Percentiles rank a stretch among this genome's conserved stretches.
Conservation (phyloP, 257 asterid genomes). For the Rehmannia glutinosa region DNA sequence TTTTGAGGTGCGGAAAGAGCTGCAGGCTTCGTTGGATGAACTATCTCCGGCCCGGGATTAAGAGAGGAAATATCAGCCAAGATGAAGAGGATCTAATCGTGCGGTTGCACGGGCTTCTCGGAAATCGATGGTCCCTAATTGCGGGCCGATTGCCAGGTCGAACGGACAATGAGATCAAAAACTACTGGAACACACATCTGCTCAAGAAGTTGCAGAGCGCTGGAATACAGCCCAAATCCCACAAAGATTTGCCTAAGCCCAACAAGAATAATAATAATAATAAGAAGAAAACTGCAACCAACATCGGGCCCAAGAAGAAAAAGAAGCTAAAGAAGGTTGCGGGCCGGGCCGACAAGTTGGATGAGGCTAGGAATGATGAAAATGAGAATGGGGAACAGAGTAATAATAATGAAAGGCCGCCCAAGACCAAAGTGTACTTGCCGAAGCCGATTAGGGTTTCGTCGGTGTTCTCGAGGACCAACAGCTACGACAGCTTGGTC, state of each 20-base stretch:
- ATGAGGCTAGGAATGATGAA: neutral
- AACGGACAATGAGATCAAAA: constrained; percentile 77
- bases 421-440: constrained; percentile 25
- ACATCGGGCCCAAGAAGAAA: neutral
- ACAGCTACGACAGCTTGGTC: constrained; percentile 34
- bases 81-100: constrained; percentile 72
- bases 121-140: constrained; percentile 78
- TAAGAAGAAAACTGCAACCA: neutral
- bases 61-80: constrained; percentile 51
- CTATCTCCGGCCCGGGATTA: constrained; percentile 68
- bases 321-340: neutral
- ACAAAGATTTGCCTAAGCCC: neutral
- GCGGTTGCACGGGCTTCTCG: constrained; percentile 56
- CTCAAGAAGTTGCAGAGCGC: constrained; percentile 37
- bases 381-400: neutral
- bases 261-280: neutral
- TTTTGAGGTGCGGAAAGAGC: constrained; percentile 77
- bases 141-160: constrained; percentile 79
- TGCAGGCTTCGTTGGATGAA: constrained; percentile 80
- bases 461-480: constrained; percentile 26
- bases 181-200: constrained; percentile 67
- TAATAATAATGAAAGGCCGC: too few species aligned
- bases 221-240: constrained; percentile 21
- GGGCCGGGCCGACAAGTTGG: neutral
- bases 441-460: constrained; percentile 53